Base-by-base conservation (phyloP, 176 grass and related monocot genomes). In the Cenchrus americanus region DNA sequence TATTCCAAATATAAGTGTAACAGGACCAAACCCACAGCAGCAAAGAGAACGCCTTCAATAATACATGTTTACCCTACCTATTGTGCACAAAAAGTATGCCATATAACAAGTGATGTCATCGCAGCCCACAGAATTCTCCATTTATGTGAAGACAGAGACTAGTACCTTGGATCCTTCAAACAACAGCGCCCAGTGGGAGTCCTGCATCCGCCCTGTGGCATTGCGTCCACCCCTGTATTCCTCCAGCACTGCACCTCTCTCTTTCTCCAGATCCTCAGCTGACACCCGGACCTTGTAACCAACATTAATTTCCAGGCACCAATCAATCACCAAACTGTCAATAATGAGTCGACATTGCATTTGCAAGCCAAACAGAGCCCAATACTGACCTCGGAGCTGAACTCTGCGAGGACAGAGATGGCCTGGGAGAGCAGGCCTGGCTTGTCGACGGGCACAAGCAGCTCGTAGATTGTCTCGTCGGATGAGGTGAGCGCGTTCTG, bases 401-500 rank as follows among this genome's bases (percentile, higher is more conserved):
- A 99, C 79, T 99, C 96, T 0, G 96, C 91, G 19, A 99, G 82
- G 54, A 99, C 84, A 32, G 93, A 99, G 71, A 99, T 99, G 64
- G 93, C 96, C 73, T 96, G 96, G 43, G 93, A 99, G 82, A 99
- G 88, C 32, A 99, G 81, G 12, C 79, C 91, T 6, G 93, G 93
- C 60, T 99, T 99, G 82, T 99, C 96, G 1, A 99, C 93, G 23
- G 96, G 96, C 37, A 96, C 96, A 14, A 99, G 93, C 69, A 99
- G 90, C 85, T 99, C 93, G 59, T 99, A 99, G 80, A 99, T 99
- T 59, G 96, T 99, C 77, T 99, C 96, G 75, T 99, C 96, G 5
- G 96, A 96, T 19, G 93, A 99, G 18, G 96, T 99, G 65, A 99
- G 88, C 53, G 96, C 96, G 89, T 99, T 99, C 86, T 99, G 96